phyloP scores from a whole-genome alignment of 2,329 filamentous ascomycete genomes.

The Gremmenia infestans region DNA sequence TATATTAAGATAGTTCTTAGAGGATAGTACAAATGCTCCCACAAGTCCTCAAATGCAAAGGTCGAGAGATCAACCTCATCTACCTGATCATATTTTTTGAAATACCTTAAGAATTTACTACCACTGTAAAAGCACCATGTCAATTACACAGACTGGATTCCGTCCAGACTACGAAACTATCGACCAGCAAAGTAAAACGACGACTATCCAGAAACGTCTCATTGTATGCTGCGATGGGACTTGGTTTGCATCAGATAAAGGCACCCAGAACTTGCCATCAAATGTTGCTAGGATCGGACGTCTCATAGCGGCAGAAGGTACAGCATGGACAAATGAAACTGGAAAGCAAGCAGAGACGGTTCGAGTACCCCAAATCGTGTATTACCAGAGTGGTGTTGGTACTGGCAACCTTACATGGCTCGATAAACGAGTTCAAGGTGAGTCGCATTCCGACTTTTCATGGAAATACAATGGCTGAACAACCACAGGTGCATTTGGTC shows the following conservation, averaged over 20 bases:
- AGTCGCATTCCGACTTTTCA: neutral
- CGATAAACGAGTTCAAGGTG: neutral
- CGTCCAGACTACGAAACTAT: too few species aligned
- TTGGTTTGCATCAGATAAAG: constrained; percentile 4
- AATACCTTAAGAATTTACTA: too few species aligned
- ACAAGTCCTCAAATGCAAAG: too few species aligned
- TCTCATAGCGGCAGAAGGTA: neutral
- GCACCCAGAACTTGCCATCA: neutral
- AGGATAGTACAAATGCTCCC: too few species aligned
- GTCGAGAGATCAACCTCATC: too few species aligned
- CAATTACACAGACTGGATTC: too few species aligned
- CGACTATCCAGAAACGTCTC: neutral
- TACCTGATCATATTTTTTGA: too few species aligned
- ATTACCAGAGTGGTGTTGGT: constrained; percentile 5
- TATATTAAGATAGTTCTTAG: too few species aligned
- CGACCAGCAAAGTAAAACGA: neutral
- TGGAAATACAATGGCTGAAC: neutral
- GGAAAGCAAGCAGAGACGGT: neutral
- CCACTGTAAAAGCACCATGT: too few species aligned
- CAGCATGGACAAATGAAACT: neutral
- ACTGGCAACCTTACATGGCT: neutral
- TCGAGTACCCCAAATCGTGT: constrained; percentile 1
- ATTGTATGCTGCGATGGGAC: constrained; percentile 5
- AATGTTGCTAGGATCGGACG: constrained; percentile 5
- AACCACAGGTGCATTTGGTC: neutral